Evolutionary conservation across 2,329 filamentous ascomycete genomes (phyloP).

Genomic region (Fusarium sp.): DNA sequence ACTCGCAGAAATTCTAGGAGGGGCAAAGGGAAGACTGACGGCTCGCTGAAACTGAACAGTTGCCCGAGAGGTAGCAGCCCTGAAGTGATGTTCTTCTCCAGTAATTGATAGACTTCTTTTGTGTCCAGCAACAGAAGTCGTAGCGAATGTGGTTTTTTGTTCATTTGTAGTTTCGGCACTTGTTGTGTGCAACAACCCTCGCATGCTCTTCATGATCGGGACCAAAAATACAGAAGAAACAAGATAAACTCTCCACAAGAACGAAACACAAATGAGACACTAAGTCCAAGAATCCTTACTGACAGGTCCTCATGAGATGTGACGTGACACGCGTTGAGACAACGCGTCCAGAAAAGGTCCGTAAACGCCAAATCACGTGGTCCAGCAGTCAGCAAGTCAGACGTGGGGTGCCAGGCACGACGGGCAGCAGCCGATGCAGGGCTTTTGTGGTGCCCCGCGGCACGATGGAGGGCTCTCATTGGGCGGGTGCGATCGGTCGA

Average conservation of each 20-base stretch:
- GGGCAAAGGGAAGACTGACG: constrained; percentile 48
- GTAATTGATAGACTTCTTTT: constrained; percentile 57
- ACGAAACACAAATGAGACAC: background rate
- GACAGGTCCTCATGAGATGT: background rate
- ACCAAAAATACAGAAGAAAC: background rate
- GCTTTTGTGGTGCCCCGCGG: constrained; percentile 49
- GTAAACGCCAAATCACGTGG: constrained; percentile 24
- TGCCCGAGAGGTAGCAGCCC: constrained; percentile 1
- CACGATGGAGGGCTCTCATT: constrained; percentile 36
- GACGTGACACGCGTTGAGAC: constrained; percentile 22
- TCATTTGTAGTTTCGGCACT: constrained; percentile 61
- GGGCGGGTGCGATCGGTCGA: constrained; percentile 13
- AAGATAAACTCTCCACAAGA: background rate
- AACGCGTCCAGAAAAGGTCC: constrained; percentile 13
- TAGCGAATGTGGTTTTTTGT: constrained; percentile 53
- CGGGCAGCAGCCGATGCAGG: constrained; percentile 50
- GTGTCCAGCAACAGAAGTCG: constrained; percentile 58
- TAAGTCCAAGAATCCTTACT: background rate
- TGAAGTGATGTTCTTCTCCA: constrained; percentile 20
- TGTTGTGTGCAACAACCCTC: constrained; percentile 61
- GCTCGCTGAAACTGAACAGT: constrained; percentile 51
- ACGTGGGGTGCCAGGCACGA: constrained; percentile 44
- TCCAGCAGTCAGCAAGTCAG: constrained; percentile 46
- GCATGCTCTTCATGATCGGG: constrained; percentile 54
- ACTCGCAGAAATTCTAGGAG: constrained; percentile 55